Evolutionary conservation across 305 asterid genomes (phyloP).

Genomic region (Andrographis paniculata): DNA sequence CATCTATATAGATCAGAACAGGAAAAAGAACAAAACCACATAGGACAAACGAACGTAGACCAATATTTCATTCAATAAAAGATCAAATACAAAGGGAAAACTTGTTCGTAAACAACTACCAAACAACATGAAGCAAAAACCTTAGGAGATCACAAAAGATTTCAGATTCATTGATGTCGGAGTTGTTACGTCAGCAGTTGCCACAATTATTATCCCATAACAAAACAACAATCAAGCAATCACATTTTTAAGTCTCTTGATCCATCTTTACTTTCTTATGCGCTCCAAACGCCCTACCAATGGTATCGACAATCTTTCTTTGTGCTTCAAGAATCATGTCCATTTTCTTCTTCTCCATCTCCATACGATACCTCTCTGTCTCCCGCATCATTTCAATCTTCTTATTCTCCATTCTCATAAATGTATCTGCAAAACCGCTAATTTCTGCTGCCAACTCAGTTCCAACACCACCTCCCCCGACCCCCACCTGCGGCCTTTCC

Average conservation of each 20-base stretch:
- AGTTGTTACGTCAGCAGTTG: conserved; percentile 17
- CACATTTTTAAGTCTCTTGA: conserved; percentile 30
- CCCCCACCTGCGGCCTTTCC: conserved; percentile 18
- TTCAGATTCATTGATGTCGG: conserved; percentile 9
- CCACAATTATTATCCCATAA: conserved; percentile 5
- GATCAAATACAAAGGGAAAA: conserved; percentile 14
- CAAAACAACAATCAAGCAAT: conserved; percentile 1
- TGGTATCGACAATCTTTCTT: conserved; percentile 60
- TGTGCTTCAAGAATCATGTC: conserved; percentile 76
- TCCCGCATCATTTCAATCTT: conserved; percentile 82
- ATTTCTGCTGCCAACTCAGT: conserved; percentile 57
- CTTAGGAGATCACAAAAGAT: conserved; percentile 5
- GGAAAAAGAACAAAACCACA: too few relatives aligned
- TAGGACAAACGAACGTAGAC: too few relatives aligned
- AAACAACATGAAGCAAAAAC: conserved; percentile 1
- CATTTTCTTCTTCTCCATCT: conserved; percentile 83
- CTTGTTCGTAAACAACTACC: conserved; percentile 16
- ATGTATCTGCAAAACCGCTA: conserved; percentile 64
- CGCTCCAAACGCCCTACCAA: conserved; percentile 52
- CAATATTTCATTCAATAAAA: conserved; percentile 11
- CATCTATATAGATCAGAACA: too few relatives aligned
- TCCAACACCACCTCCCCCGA: conserved; percentile 27
- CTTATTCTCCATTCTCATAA: conserved; percentile 68
- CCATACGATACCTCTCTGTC: conserved; percentile 52
- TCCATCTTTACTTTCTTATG: conserved; percentile 44